Conservation (phyloP, 371 early-diverging fungal species). For the Catenaria anguillulae region DNA sequence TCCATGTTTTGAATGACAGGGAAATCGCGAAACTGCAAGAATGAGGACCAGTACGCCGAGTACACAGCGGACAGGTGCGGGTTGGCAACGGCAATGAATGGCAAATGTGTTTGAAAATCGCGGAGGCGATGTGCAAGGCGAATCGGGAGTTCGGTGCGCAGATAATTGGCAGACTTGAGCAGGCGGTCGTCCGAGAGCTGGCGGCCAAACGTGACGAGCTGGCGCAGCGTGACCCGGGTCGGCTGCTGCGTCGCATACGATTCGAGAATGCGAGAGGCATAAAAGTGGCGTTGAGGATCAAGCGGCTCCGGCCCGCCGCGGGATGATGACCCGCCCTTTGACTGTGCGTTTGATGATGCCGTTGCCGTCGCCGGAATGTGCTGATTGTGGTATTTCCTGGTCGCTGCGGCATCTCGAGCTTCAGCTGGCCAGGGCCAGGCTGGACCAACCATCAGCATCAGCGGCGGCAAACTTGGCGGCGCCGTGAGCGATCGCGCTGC, state of each 20-base stretch:
- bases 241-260: constrained; percentile 58
- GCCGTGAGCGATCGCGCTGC: too few relatives aligned
- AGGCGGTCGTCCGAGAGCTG: constrained; percentile 67
- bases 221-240: constrained; percentile 73
- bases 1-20: constrained; percentile 44
- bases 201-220: constrained; percentile 85
- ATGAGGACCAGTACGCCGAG: constrained; percentile 76
- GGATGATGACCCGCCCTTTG: too few relatives aligned
- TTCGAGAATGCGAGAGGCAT: constrained; percentile 78
- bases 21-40: constrained; percentile 54
- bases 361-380: too few relatives aligned
- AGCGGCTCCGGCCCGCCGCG: too few relatives aligned
- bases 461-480: too few relatives aligned
- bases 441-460: too few relatives aligned
- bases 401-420: too few relatives aligned
- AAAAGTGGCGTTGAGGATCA: constrained; percentile 54
- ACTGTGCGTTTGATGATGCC: too few relatives aligned
- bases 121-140: constrained; percentile 81
- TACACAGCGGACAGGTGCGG: constrained; percentile 77
- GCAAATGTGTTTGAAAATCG: constrained; percentile 64
- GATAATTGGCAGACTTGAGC: constrained; percentile 70
- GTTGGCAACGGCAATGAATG: constrained; percentile 83
- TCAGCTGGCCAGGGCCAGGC: too few relatives aligned
- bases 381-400: too few relatives aligned
- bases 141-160: constrained; percentile 73